Evolutionary conservation across 2,329 filamentous ascomycete genomes (phyloP).

Genomic region (Fusarium sp.): DNA sequence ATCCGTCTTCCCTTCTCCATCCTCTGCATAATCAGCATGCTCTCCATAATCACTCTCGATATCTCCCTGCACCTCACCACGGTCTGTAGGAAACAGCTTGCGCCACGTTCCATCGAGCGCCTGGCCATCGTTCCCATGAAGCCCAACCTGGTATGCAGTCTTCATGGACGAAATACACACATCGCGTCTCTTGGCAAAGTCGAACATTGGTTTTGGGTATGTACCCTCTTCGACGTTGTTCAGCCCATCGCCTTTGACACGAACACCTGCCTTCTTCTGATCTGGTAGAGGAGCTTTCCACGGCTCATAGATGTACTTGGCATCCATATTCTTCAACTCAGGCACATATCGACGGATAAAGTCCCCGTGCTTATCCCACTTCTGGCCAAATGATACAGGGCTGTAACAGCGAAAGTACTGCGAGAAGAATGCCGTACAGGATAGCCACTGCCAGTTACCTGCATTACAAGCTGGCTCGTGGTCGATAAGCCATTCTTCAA

Average conservation of each 20-base stretch:
- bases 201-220: constrained; percentile 83
- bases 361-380: constrained; percentile 77
- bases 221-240: constrained; percentile 56
- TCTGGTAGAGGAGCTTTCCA: constrained; percentile 78
- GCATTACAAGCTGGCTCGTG: constrained; percentile 79
- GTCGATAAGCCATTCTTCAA: constrained; percentile 80
- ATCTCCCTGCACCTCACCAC: constrained; percentile 56
- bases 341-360: constrained; percentile 76
- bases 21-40: constrained; percentile 48
- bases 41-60: constrained; percentile 51
- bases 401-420: constrained; percentile 79
- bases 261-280: constrained; percentile 75
- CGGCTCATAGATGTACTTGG: constrained; percentile 82
- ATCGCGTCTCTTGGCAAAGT: constrained; percentile 72
- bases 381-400: constrained; percentile 78
- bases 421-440: constrained; percentile 78
- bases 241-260: constrained; percentile 67
- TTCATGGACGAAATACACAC: constrained; percentile 77
- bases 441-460: constrained; percentile 84
- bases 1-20: constrained; percentile 41
- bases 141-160: constrained; percentile 71
- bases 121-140: constrained; percentile 72
- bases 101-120: constrained; percentile 71
- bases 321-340: constrained; percentile 70
- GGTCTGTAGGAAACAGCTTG: constrained; percentile 56